A percentile compares a stretch with the other conserved stretches of the same genome.
Conservation (phyloP, 1,284 basidiomycete genomes). For the Pyrrhoderma lamaoense region DNA sequence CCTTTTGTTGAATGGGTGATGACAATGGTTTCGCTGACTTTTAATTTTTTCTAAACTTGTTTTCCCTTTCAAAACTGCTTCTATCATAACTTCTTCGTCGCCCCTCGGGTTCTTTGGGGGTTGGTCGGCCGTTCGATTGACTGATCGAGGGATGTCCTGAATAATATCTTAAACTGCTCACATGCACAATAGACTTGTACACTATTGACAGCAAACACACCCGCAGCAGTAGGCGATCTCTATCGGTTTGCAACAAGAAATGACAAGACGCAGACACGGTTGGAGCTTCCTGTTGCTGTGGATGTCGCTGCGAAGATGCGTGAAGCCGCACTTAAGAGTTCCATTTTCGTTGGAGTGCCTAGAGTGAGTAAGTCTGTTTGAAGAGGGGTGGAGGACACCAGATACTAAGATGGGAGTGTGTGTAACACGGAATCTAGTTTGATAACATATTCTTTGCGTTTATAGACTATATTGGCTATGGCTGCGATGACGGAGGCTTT, state of each 20-base stretch:
- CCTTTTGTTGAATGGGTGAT: too few relatives aligned
- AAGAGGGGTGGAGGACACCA: too few relatives aligned
- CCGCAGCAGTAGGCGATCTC: slow-evolving; percentile 69
- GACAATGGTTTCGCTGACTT: too few relatives aligned
- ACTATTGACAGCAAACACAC: slow-evolving; percentile 76
- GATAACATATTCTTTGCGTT: slow-evolving; percentile 14
- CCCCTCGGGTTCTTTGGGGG: too few relatives aligned
- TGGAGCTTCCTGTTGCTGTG: slow-evolving; percentile 24
- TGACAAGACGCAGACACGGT: slow-evolving; percentile 29
- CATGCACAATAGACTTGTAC: slow-evolving; percentile 63
- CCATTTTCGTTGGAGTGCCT: slow-evolving; percentile 88
- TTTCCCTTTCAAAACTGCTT: too few relatives aligned
- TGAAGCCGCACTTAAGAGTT: slow-evolving; percentile 90
- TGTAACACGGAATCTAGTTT: too few relatives aligned
- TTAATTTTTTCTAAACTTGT: too few relatives aligned
- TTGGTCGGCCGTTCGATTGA: too few relatives aligned
- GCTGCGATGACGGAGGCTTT: slow-evolving; percentile 67
- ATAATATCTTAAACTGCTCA: background rate
- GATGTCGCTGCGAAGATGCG: slow-evolving; percentile 81
- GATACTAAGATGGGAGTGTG: too few relatives aligned
- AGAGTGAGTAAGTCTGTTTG: too few relatives aligned
- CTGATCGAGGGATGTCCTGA: too few relatives aligned
- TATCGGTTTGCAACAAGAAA: slow-evolving; percentile 66
- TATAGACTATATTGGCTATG: slow-evolving; percentile 76
- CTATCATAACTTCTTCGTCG: slow-evolving; percentile 20